phyloP scores from a whole-genome alignment of 2,329 filamentous ascomycete genomes.

The Macrophomina tecta region DNA sequence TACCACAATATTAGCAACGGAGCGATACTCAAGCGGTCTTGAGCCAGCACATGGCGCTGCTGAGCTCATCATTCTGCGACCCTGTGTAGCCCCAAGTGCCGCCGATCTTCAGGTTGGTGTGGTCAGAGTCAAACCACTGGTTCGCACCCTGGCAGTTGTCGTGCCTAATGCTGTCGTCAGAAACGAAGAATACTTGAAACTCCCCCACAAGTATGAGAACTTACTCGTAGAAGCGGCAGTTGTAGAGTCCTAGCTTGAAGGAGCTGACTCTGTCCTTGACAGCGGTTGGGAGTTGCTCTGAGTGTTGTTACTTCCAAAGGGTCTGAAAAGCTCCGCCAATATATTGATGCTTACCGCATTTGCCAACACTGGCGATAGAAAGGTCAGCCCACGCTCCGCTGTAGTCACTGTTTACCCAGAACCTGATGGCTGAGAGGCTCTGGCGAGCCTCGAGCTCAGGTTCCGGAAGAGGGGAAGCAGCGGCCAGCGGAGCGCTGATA shows the following conservation, averaged over 20 bases:
- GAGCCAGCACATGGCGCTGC: neutral
- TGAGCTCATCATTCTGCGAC: neutral
- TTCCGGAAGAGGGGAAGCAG: neutral
- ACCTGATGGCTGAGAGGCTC: neutral
- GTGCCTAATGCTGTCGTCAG: neutral
- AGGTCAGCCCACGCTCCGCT: neutral
- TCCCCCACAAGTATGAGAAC: neutral
- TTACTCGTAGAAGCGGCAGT: neutral
- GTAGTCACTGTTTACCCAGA: neutral
- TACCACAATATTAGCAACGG: too few species aligned
- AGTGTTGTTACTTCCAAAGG: neutral
- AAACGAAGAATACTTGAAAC: too few species aligned
- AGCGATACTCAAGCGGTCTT: neutral
- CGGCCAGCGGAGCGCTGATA: neutral
- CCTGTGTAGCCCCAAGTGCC: neutral
- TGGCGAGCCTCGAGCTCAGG: neutral
- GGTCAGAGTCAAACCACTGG: neutral
- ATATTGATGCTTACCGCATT: neutral
- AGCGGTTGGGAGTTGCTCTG: neutral
- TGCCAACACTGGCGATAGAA: neutral
- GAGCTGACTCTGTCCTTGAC: neutral
- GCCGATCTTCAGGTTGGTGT: neutral
- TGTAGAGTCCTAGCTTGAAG: neutral
- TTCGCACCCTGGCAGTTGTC: conserved; percentile 3
- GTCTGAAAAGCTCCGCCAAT: neutral